A percentile compares a stretch with the other conserved stretches of the same genome.
Conservation (phyloP, 352 stramenopile genomes). For the Elongisporangium prolatum region DNA sequence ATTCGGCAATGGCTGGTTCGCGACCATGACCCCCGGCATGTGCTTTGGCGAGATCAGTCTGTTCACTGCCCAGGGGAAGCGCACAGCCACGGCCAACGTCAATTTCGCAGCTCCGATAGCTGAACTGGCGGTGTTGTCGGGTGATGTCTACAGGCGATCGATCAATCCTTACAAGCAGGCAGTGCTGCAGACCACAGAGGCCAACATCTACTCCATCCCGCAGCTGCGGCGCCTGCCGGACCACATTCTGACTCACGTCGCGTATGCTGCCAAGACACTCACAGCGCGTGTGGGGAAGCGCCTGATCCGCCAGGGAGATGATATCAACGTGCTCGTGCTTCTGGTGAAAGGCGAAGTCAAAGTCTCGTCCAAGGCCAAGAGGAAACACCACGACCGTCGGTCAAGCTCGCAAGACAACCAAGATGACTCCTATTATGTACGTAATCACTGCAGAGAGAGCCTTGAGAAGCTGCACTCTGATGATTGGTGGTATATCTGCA, state of each 20-base stretch:
- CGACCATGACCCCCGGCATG: slow-evolving; percentile 51
- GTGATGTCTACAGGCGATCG: slow-evolving; percentile 56
- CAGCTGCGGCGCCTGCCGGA: slow-evolving; percentile 39
- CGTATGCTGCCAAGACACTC: slow-evolving; percentile 52
- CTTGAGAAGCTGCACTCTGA: too few relatives aligned
- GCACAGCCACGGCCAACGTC: slow-evolving; percentile 59
- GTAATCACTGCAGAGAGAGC: neutral
- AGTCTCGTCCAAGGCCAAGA: slow-evolving; percentile 26
- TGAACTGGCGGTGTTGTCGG: slow-evolving; percentile 50
- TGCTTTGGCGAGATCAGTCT: slow-evolving; percentile 78
- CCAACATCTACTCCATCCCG: slow-evolving; percentile 44
- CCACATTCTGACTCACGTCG: slow-evolving; percentile 51
- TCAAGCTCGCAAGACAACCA: slow-evolving; percentile 1
- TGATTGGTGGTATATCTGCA: too few relatives aligned
- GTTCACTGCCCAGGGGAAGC: slow-evolving; percentile 40
- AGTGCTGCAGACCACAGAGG: slow-evolving; percentile 49
- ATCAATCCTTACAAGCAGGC: slow-evolving; percentile 76
- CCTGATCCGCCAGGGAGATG: slow-evolving; percentile 46
- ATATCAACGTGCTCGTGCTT: slow-evolving; percentile 56
- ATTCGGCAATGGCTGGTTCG: slow-evolving; percentile 62
- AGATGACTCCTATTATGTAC: slow-evolving; percentile 6
- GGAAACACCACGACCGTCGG: neutral
- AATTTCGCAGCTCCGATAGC: slow-evolving; percentile 42
- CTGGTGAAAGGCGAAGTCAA: slow-evolving; percentile 65
- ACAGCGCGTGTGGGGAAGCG: slow-evolving; percentile 32